Base-by-base conservation (phyloP, 1,139 yeast genomes). In the Yamadazyma conglobata region DNA sequence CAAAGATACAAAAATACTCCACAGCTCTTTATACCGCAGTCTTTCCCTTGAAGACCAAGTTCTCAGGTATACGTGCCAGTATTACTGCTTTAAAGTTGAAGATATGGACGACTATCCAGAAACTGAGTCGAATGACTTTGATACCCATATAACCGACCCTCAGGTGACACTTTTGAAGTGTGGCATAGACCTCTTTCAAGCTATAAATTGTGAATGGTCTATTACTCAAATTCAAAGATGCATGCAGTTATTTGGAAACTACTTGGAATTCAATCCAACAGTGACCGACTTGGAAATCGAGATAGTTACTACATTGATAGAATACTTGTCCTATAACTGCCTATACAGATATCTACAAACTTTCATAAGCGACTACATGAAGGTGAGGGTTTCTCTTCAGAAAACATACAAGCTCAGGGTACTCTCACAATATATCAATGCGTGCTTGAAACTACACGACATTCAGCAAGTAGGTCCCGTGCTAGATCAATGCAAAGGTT, bases 251-350 rank as follows among this genome's bases (percentile, higher is more conserved):
- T 40, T 47, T 25, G 29, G 34, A 17, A 21, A 26, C 11, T 47
- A 44, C 40, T 30, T 46, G 20, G 14, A 24, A 4, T 19, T 25
- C 16, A 25, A 31, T 10, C 11, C 30, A 4, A 19, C 6, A 4
- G 11, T 24, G 15, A 17, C 13, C n/a, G 18, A 20, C 5, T 19
- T 15, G 6, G 40, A 37, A 19, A 8, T 16, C 10, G 33, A 33
- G 13, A 33, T 10, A 30, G 24, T 30, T 24, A 25, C 16, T 8
- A 14, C 15, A 33, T 34, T 37, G 76, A 38, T 67, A 3, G 45
- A 44, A 4, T 71, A 60, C 42, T 49, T 73, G 37, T 53, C 50
- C 27, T 65, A 57, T 31, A 61, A 63, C 39, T 58, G 60, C 10
- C 52, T 62, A 24, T 50, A 60, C 29, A 62, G 60, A 13, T 34